Evolutionary conservation across 345 rosid species (phyloP).

Genomic region (Dovyalis caffra): DNA sequence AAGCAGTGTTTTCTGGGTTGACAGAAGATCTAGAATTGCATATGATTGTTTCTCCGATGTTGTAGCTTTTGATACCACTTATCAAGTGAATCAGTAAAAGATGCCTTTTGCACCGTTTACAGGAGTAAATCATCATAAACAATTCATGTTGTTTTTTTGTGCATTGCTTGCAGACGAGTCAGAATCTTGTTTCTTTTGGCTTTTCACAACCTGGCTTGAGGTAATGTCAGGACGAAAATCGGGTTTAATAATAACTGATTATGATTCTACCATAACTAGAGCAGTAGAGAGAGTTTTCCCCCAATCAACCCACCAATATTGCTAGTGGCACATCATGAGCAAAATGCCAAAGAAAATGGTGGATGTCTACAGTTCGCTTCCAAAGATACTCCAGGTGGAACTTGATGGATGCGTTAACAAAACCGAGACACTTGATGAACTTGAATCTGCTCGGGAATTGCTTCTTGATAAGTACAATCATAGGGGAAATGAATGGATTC

Average conservation of each 20-base stretch:
- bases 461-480: constrained; percentile 35
- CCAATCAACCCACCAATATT: constrained; percentile 25
- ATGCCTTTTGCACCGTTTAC: constrained; percentile 36
- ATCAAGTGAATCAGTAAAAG: constrained; percentile 31
- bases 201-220: constrained; percentile 38
- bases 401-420: constrained; percentile 28
- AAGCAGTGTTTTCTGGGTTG: constrained; percentile 36
- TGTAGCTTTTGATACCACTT: constrained; percentile 29
- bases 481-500: constrained; percentile 34
- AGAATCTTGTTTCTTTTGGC: constrained; percentile 32
- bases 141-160: constrained; percentile 33
- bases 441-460: constrained; percentile 38
- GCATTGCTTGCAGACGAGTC: constrained; percentile 35
- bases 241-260: constrained; percentile 26
- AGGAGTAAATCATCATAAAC: constrained; percentile 38
- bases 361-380: constrained; percentile 17
- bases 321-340: constrained; percentile 33
- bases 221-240: constrained; percentile 32
- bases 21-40: constrained; percentile 30
- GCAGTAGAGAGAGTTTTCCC: constrained; percentile 30
- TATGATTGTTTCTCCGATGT: constrained; percentile 28
- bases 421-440: constrained; percentile 27
- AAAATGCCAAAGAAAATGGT: constrained; percentile 36
- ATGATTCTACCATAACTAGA: constrained; percentile 28
- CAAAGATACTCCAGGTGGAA: constrained; percentile 31